These are phyloP conservation scores for Kodamaea hsintzibuensis DNA, from an alignment of 805 yeast genomes.

Conservation along the genomic window DNA sequence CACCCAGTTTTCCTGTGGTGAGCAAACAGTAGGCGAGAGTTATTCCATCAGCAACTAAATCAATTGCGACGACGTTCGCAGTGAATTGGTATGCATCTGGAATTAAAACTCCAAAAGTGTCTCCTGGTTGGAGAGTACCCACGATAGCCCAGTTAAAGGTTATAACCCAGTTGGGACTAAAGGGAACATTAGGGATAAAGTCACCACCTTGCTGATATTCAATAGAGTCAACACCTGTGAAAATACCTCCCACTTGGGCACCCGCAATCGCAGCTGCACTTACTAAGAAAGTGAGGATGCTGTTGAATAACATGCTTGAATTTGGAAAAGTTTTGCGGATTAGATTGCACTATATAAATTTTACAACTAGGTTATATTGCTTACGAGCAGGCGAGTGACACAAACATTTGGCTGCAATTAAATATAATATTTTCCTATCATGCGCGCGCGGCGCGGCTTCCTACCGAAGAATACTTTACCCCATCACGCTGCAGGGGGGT, in stretches of 20 bases:
- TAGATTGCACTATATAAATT: background rate
- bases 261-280: background rate
- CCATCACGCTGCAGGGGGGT: too few species aligned
- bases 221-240: slow-evolving; percentile 15
- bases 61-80: slow-evolving; percentile 10
- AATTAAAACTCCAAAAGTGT: slow-evolving; percentile 13
- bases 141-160: slow-evolving; percentile 5
- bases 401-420: too few species aligned
- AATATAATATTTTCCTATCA: too few species aligned
- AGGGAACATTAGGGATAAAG: background rate
- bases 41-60: slow-evolving; percentile 6
- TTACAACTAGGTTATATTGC: too few species aligned
- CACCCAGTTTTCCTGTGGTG: background rate
- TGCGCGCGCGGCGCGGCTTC: too few species aligned
- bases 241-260: slow-evolving; percentile 18
- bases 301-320: background rate
- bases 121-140: slow-evolving; percentile 10
- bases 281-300: background rate
- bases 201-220: slow-evolving; percentile 11
- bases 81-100: slow-evolving; percentile 15
- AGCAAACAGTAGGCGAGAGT: slow-evolving; percentile 7
- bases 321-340: background rate
- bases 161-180: slow-evolving; percentile 2
- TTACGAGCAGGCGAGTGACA: too few species aligned
- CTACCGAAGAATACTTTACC: too few species aligned